phyloP scores from a whole-genome alignment of 2,329 filamentous ascomycete genomes.

The Cryphonectria carpinicola region DNA sequence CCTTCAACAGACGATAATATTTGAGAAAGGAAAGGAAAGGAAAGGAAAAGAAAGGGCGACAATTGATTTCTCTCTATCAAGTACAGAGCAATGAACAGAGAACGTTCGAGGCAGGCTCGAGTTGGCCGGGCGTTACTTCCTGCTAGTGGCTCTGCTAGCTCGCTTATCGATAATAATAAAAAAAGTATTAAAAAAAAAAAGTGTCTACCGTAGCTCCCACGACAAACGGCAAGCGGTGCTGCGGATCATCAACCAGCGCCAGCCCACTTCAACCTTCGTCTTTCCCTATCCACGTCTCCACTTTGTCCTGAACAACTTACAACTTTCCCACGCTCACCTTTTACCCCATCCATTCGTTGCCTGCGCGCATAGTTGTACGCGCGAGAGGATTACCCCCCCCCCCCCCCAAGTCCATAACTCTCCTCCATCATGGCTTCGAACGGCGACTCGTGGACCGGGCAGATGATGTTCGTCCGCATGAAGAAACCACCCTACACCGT shows the following conservation, averaged over 20 bases:
- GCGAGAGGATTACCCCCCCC: neutral
- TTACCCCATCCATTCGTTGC: constrained; percentile 6
- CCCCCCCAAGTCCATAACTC: neutral
- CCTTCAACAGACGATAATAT: too few species aligned
- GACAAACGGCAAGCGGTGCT: neutral
- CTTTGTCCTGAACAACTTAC: neutral
- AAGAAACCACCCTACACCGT: constrained; percentile 27
- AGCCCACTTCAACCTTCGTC: constrained; percentile 9
- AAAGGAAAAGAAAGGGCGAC: neutral
- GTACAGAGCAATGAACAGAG: neutral
- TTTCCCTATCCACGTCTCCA: constrained; percentile 5
- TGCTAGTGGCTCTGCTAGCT: neutral
- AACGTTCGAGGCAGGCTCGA: neutral
- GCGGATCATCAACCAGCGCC: neutral
- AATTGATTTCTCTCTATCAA: neutral
- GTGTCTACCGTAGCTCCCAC: constrained; percentile 2
- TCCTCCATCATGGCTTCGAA: constrained; percentile 16
- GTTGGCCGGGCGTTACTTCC: neutral
- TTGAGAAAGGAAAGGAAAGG: neutral
- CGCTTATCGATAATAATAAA: constrained; percentile 29
- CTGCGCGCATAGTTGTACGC: neutral
- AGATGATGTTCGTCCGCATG: constrained; percentile 24
- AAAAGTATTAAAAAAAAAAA: constrained; percentile 8
- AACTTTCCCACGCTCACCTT: neutral
- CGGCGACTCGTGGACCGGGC: constrained; percentile 20